Evolutionary conservation across 106 monocot genomes (phyloP).

Genomic region (Agapanthus africanus): DNA sequence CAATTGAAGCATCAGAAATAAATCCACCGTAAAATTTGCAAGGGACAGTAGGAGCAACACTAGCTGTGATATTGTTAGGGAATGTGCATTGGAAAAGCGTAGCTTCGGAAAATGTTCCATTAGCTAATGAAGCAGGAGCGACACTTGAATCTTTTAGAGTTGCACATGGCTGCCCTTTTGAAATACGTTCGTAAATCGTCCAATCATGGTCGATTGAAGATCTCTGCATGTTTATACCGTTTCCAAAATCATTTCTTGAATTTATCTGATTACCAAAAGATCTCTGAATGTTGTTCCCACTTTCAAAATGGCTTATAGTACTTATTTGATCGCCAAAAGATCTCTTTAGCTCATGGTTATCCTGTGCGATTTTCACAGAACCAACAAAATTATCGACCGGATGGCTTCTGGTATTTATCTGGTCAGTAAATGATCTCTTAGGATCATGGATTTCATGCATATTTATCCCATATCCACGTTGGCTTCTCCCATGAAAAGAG

Average conservation of each 20-base stretch:
- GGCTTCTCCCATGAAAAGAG: background rate
- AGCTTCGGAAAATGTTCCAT: background rate
- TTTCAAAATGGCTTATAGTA: background rate
- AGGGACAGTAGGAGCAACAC: background rate
- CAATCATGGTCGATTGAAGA: background rate
- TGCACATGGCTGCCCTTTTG: background rate
- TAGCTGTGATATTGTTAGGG: background rate
- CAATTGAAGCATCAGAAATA: background rate
- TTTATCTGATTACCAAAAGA: background rate
- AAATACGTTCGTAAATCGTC: background rate
- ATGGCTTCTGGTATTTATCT: background rate
- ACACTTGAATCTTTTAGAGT: no score
- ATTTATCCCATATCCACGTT: background rate
- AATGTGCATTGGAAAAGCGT: no score
- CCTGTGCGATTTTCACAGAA: background rate
- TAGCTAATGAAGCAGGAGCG: background rate
- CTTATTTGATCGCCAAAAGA: background rate
- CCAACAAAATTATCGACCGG: background rate
- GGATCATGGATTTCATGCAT: background rate
- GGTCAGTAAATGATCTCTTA: background rate
- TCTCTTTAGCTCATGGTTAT: background rate
- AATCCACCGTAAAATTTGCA: background rate
- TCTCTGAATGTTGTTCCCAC: background rate
- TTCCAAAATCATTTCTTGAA: background rate
- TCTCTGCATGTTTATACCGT: background rate